phyloP scores from a whole-genome alignment of 1,284 basidiomycete genomes.

The Ganoderma lingzhi region DNA sequence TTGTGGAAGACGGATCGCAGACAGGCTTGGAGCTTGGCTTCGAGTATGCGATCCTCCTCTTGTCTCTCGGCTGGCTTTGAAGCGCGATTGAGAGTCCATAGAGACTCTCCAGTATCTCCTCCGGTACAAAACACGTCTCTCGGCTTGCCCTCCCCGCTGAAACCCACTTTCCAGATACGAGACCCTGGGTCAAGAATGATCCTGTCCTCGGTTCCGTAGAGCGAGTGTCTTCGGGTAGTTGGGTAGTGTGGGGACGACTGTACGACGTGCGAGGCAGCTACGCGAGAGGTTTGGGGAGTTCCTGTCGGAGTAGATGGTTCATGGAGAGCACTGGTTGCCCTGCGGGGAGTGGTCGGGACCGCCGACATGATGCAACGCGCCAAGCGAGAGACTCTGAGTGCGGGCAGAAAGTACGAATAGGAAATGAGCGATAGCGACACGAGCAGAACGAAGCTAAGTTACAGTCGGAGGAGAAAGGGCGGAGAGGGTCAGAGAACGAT shows the following conservation, averaged over 20 bases:
- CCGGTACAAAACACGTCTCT: slow-evolving; percentile 75
- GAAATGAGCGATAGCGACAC: neutral
- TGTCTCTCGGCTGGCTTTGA: slow-evolving; percentile 61
- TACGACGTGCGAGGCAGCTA: slow-evolving; percentile 54
- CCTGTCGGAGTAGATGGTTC: slow-evolving; percentile 42
- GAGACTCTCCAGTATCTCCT: slow-evolving; percentile 46
- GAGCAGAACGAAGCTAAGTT: neutral
- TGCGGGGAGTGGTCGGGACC: slow-evolving; percentile 55
- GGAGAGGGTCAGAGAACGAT: neutral
- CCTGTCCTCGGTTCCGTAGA: slow-evolving; percentile 89
- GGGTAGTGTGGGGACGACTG: slow-evolving; percentile 81
- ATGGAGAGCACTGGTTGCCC: slow-evolving; percentile 38
- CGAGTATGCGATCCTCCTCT: slow-evolving; percentile 78
- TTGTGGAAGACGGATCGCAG: slow-evolving; percentile 85
- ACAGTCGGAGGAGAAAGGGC: neutral
- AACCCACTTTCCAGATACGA: slow-evolving; percentile 88
- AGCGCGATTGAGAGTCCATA: slow-evolving; percentile 71
- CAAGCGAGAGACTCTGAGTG: neutral
- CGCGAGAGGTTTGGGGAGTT: slow-evolving; percentile 62
- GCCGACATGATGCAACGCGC: slow-evolving; percentile 32
- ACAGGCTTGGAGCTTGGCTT: slow-evolving; percentile 71
- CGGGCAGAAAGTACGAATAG: neutral
- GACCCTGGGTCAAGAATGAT: slow-evolving; percentile 88
- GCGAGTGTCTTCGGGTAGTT: slow-evolving; percentile 78
- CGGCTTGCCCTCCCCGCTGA: slow-evolving; percentile 88